These are phyloP conservation scores for Candida anutae DNA, from an alignment of 1,139 yeast species.

Conservation along the genomic window DNA sequence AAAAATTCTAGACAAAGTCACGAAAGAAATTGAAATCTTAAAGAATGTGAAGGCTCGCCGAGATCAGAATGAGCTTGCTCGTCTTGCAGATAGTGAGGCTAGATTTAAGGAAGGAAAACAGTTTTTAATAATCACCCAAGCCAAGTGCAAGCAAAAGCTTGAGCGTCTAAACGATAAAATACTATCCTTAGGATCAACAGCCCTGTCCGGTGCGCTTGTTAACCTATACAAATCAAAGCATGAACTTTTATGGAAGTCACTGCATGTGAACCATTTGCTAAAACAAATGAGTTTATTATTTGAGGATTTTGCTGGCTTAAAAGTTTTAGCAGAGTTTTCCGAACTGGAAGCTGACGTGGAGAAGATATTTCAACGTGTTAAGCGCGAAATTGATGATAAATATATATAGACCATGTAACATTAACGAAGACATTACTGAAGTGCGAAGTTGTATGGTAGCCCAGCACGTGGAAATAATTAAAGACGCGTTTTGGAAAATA, in stretches of 20 bases:
- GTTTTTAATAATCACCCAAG: constrained; percentile 5
- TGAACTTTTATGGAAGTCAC: constrained; percentile 6
- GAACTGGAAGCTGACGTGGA: constrained; percentile 1
- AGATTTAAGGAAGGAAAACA: constrained; percentile 5
- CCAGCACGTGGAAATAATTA: no score
- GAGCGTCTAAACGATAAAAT: constrained; percentile 6
- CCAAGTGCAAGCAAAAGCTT: constrained; percentile 6
- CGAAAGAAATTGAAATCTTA: no score
- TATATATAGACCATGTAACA: no score
- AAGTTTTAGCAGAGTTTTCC: constrained; percentile 4
- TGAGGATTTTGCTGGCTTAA: constrained; percentile 9
- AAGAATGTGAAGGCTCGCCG: no score
- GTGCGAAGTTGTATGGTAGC: no score
- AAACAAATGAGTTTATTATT: constrained; percentile 6
- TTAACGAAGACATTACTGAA: no score
- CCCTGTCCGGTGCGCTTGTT: constrained; percentile 1
- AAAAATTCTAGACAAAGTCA: no score
- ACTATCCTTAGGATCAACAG: constrained; percentile 2
- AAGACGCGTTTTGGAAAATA: no score
- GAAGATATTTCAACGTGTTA: constrained; percentile 4
- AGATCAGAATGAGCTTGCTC: constrained; percentile 1
- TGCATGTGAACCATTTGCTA: constrained; percentile 6
- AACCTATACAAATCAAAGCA: constrained; percentile 7
- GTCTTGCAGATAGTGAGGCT: constrained; percentile 2
- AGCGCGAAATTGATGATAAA: constrained; percentile 7